Percentiles rank a stretch among this genome's conserved stretches.
Evolutionary conservation across 345 rosid genomes (phyloP).

Genomic region (Sonneratia caseolaris): DNA sequence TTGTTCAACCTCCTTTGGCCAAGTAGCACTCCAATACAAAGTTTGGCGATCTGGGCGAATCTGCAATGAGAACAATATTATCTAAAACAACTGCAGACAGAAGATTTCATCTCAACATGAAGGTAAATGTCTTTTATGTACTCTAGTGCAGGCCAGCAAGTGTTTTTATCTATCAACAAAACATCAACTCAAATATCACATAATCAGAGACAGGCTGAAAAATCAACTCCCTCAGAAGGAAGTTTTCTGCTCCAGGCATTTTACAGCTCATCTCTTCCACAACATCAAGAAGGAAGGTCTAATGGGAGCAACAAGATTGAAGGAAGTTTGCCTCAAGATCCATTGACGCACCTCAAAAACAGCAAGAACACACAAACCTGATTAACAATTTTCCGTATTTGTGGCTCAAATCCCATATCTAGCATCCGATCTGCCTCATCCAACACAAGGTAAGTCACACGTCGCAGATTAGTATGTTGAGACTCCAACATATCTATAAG

Average conservation of each 20-base stretch:
- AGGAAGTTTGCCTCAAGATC: not conserved
- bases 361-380: slow-evolving; percentile 37
- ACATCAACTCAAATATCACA: not conserved
- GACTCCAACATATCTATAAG: slow-evolving; percentile 98
- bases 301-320: not conserved
- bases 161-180: not conserved
- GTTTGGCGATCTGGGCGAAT: slow-evolving; percentile 98
- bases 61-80: slow-evolving; percentile 24
- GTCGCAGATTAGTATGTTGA: slow-evolving; percentile 78
- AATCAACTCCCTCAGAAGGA: not conserved
- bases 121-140: not conserved
- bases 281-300: not conserved
- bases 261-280: not conserved
- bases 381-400: slow-evolving; percentile 76
- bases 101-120: not conserved
- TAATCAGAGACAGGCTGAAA: no score
- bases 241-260: not conserved
- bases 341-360: not conserved
- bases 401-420: slow-evolving; percentile 99
- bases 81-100: not conserved
- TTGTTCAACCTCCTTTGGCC: slow-evolving; percentile 99
- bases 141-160: not conserved
- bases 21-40: slow-evolving; percentile 98
- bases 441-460: slow-evolving; percentile 94
- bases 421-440: slow-evolving; percentile 99